Base-by-base conservation (phyloP, 148 eudicot genomes). In the Vaccinium darrowii region DNA sequence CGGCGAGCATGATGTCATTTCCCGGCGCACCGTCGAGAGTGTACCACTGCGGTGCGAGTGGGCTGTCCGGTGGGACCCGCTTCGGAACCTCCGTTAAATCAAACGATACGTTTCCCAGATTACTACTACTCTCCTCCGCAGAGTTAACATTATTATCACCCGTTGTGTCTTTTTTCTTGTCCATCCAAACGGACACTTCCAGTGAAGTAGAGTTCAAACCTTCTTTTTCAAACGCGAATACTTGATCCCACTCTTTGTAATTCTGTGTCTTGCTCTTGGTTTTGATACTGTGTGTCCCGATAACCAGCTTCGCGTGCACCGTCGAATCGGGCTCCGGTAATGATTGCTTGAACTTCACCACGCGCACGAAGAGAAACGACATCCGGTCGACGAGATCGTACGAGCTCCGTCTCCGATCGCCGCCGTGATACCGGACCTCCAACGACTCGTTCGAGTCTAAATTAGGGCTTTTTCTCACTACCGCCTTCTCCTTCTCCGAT, bases 11-110 rank as follows among this genome's bases (percentile, higher is more conserved):
- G 72, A 96, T 91, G 83, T 96, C 98, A 27, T 76, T 85, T 76
- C 84, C 93, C 62, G 85, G 80, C 58, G 88, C 90, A 12, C 81
- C 93, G 82, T 95, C 94, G 3, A 95, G 88, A 85, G 92, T 90
- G 88, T 94, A 95, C 98, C 98, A 96, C 63, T 96, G 98, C 0
- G 98, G 98, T 0, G 98, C 98, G 12, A 96, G 87, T 1, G 98
- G 98, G 52, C 98, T 94, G 84, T 96, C 98, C 7, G 98, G 98
- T 18, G 98, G 98, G 10, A 96, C 98, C 30, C 98, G 86, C 83
- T 94, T 96, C 0, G 98, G 98, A 8, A 96, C 91, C 83, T 96
- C 98, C 71, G 86, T 92, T 23, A 96, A 80, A 81, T 96, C 98
- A 84, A 96, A 96, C 86, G 90, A 88, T 51, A 96, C 95, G 56